Base-by-base conservation (phyloP, 2,329 filamentous ascomycete genomes). In the Arthrobotrys entomopaga region DNA sequence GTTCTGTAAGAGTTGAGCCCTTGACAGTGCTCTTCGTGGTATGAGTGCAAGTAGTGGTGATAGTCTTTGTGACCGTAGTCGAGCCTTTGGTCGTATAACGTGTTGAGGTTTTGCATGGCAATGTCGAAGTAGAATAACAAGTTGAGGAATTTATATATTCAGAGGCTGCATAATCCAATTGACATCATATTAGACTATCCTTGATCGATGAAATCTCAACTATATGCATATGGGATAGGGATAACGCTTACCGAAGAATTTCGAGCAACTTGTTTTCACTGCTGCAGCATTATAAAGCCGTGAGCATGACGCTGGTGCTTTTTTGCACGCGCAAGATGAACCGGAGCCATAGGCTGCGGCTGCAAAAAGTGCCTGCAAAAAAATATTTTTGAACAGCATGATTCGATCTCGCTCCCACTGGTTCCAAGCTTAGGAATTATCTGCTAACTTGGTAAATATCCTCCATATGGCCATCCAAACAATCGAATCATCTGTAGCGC, bases 301-400 rank as follows among this genome's bases (percentile, higher is more conserved):
- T 40, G 34, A 57, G 16, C 53, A 57, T 19, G 53, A 40, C 4
- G 53, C 29, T 20, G 29, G 29, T 20, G 11, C 13, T 19, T 43
- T 57, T 38, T 40, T 15, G 26, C 53, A 57, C 20, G n/a, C 40
- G 29, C 29, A 34, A 34, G 29, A 34, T 34, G 29, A 34, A 19
- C 16, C 46, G 16, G 38, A 57, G 26, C 53, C 53, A 38, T 40
- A 22, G 15, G 34, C 53, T 19, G 34, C 38, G 11, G 19, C 53
- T n/a, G 53, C 53, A 20, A 40, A 57, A 11, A 57, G 53, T n/a
- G 53, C 53, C 20, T 57, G 53, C 16, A 57, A 3, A 10, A 57
- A 42, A 3, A 57, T 42, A 42, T 20, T 38, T 40, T 38, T 38
- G 53, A 57, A 16, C 19, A 38, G 20, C 53, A 57, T 57, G 42